These are phyloP conservation scores for Irpex rosettiformis DNA, from an alignment of 1,284 basidiomycete species.

Conservation along the genomic window DNA sequence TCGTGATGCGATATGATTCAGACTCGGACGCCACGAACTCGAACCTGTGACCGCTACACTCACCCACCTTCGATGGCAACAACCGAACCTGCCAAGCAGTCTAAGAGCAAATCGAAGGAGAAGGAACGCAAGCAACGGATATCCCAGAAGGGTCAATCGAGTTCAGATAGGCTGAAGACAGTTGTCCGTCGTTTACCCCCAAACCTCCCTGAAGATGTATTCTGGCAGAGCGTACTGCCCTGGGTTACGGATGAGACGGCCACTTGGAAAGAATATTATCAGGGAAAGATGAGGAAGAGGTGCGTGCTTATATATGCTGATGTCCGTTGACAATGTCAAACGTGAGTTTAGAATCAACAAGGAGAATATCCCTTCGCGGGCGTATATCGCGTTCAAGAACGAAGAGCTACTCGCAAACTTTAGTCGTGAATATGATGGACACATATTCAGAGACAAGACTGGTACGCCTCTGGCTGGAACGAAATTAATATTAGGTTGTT, in stretches of 20 bases:
- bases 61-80: conserved; percentile 4
- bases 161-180: conserved; percentile 73
- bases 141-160: conserved; percentile 18
- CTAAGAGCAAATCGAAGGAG: conserved; percentile 11
- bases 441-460: conserved; percentile 87
- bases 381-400: conserved; percentile 87
- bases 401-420: conserved; percentile 74
- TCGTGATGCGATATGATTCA: neutral
- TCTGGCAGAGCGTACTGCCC: conserved; percentile 86
- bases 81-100: conserved; percentile 2
- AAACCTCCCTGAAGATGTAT: conserved; percentile 87
- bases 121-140: conserved; percentile 20
- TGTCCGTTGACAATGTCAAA: neutral
- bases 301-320: conserved; percentile 34
- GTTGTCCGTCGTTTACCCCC: conserved; percentile 88
- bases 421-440: conserved; percentile 86
- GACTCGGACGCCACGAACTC: too few species aligned
- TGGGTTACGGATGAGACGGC: conserved; percentile 82
- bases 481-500: neutral
- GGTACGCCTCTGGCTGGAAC: conserved; percentile 63
- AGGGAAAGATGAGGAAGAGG: conserved; percentile 73
- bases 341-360: conserved; percentile 56
- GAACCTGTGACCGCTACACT: too few species aligned
- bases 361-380: conserved; percentile 82
- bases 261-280: conserved; percentile 64